These are phyloP conservation scores for Crithidia expoeki DNA, from an alignment of 208 protist species.

Conservation along the genomic window DNA sequence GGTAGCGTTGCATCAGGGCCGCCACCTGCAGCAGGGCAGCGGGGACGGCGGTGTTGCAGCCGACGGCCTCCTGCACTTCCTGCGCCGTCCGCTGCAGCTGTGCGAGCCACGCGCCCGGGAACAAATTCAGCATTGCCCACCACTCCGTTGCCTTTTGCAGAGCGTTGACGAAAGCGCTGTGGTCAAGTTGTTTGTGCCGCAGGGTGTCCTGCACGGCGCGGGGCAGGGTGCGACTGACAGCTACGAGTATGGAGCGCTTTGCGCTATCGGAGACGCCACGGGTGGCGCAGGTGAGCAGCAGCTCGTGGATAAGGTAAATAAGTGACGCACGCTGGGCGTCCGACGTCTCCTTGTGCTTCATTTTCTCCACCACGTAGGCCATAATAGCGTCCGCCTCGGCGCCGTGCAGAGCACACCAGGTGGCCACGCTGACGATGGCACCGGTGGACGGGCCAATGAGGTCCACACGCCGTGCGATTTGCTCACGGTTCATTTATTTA, in stretches of 20 bases:
- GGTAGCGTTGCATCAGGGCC: conserved; percentile 63
- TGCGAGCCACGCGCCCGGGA: conserved; percentile 71
- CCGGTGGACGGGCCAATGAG: conserved; percentile 73
- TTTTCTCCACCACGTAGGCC: conserved; percentile 51
- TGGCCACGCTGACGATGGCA: conserved; percentile 80
- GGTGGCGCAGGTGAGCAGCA: conserved; percentile 77
- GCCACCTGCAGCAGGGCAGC: conserved; percentile 51
- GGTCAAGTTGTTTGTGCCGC: conserved; percentile 22
- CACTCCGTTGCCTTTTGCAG: conserved; percentile 64
- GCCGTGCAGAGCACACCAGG: conserved; percentile 88
- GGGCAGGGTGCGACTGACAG: conserved; percentile 58
- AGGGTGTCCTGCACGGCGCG: conserved; percentile 47
- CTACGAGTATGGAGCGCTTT: conserved; percentile 62
- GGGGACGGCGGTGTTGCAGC: conserved; percentile 32
- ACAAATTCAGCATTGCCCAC: conserved; percentile 84
- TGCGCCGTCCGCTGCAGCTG: conserved; percentile 47
- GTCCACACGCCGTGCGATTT: conserved; percentile 66
- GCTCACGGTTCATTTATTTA: conserved; percentile 62
- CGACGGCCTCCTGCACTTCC: conserved; percentile 28
- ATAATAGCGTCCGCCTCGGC: conserved; percentile 74
- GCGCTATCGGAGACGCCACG: conserved; percentile 65
- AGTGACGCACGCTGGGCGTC: conserved; percentile 60
- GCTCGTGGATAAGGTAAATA: conserved; percentile 85
- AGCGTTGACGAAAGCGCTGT: conserved; percentile 42
- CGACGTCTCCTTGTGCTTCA: conserved; percentile 52